phyloP scores from a whole-genome alignment of 148 eudicot genomes.

The Cornus suecica region DNA sequence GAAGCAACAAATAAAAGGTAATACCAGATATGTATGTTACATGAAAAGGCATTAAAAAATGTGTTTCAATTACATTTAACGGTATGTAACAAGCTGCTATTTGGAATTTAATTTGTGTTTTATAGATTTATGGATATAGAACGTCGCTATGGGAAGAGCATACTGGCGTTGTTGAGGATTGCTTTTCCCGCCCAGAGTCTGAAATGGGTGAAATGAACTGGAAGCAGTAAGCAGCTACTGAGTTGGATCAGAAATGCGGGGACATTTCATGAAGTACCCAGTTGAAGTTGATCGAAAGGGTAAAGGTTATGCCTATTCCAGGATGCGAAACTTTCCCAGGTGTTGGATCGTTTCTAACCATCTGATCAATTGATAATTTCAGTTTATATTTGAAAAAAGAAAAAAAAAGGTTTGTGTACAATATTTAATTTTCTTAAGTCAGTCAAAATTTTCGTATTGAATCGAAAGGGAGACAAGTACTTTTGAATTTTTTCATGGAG shows the following conservation, averaged over 20 bases:
- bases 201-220: slow-evolving; percentile 81
- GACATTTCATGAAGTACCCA: slow-evolving; percentile 86
- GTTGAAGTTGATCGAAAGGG: slow-evolving; percentile 85
- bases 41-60: no score
- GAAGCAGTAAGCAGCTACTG: slow-evolving; percentile 60
- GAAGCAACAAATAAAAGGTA: no score
- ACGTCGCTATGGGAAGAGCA: slow-evolving; percentile 99
- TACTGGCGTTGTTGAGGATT: slow-evolving; percentile 57
- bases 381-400: neutral
- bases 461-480: no score
- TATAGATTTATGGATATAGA: slow-evolving; percentile 77
- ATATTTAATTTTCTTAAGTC: neutral
- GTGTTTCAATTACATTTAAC: no score
- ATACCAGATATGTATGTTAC: no score
- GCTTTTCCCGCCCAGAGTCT: slow-evolving; percentile 67
- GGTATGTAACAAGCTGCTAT: neutral
- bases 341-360: slow-evolving; percentile 89
- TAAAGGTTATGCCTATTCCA: slow-evolving; percentile 60
- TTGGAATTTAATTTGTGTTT: neutral
- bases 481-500: no score
- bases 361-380: slow-evolving; percentile 26
- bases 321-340: slow-evolving; percentile 81
- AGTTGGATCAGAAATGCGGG: slow-evolving; percentile 64
- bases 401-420: neutral
- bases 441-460: no score